Percentiles rank a stretch among this genome's conserved stretches.
phyloP scores from a whole-genome alignment of 1,284 basidiomycete species.

The Tremellales sp. region DNA sequence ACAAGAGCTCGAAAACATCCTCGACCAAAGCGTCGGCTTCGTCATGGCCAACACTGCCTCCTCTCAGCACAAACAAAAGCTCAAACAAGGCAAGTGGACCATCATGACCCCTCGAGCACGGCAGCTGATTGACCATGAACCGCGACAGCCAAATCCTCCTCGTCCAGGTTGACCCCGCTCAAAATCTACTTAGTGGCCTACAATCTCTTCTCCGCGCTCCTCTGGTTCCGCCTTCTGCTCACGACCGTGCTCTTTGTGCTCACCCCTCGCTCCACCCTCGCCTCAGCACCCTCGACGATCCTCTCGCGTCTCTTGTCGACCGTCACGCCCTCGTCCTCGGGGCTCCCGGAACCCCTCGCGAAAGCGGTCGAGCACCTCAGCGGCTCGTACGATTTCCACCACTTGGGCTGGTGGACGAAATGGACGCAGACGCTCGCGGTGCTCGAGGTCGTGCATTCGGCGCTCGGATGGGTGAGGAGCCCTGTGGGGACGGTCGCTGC shows the following conservation, averaged over 20 bases:
- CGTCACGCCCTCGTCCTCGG: slow-evolving; percentile 29
- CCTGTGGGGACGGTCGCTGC: slow-evolving; percentile 74
- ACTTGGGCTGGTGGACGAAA: slow-evolving; percentile 61
- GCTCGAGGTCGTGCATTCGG: slow-evolving; percentile 77
- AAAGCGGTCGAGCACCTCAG: slow-evolving; percentile 56
- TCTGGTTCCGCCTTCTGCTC: slow-evolving; percentile 69
- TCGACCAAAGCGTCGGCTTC: no score
- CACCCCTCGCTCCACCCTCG: slow-evolving; percentile 17
- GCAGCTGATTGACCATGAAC: no score
- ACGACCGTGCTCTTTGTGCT: slow-evolving; percentile 43
- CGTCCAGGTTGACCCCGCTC: slow-evolving; percentile 36
- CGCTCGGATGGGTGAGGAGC: slow-evolving; percentile 77
- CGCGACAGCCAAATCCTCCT: no score
- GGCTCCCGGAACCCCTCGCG: slow-evolving; percentile 19
- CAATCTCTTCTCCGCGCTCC: slow-evolving; percentile 67
- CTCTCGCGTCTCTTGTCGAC: slow-evolving; percentile 5
- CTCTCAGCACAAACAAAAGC: no score
- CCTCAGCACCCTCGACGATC: slow-evolving; percentile 4
- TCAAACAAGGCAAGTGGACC: no score
- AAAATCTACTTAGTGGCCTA: slow-evolving; percentile 68
- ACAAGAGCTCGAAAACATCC: no score
- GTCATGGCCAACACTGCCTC: no score
- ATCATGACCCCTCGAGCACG: no score
- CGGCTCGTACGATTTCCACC: slow-evolving; percentile 45
- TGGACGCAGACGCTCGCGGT: slow-evolving; percentile 76